Evolutionary conservation across 257 asterid species (phyloP).

Genomic region (Capsicum baccatum): DNA sequence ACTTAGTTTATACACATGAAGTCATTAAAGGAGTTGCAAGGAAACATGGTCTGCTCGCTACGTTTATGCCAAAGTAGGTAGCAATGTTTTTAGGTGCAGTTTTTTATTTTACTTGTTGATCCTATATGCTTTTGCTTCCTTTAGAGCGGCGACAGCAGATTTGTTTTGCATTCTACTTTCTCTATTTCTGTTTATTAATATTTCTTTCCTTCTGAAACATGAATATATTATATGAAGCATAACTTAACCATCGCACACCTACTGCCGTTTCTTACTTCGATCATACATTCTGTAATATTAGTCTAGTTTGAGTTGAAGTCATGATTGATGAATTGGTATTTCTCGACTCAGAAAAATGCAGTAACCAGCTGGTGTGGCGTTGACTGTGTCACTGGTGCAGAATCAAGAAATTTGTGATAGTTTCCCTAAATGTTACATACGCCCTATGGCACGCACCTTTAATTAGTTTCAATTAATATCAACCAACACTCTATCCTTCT

Average conservation of each 20-base stretch:
- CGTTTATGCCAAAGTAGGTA: slow-evolving; percentile 90
- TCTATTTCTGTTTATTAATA: neutral
- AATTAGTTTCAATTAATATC: neutral
- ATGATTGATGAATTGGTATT: neutral
- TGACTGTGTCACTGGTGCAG: neutral
- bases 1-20: slow-evolving; percentile 78
- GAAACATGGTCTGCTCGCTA: slow-evolving; percentile 82
- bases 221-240: neutral
- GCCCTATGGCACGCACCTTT: neutral
- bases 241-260: neutral
- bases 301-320: neutral
- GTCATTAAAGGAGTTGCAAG: slow-evolving; percentile 80
- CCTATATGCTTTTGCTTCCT: neutral
- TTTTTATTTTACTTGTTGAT: neutral
- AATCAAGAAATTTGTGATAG: neutral
- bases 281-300: neutral
- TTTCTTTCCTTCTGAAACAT: neutral
- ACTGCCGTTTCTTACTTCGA: neutral
- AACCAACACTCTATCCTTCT: neutral
- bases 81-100: neutral
- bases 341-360: neutral
- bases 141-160: neutral
- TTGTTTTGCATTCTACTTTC: neutral
- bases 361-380: neutral
- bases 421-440: neutral